These are phyloP conservation scores for Tetrahymena malaccensis DNA, from an alignment of 73 alveolate genomes.

Conservation along the genomic window DNA sequence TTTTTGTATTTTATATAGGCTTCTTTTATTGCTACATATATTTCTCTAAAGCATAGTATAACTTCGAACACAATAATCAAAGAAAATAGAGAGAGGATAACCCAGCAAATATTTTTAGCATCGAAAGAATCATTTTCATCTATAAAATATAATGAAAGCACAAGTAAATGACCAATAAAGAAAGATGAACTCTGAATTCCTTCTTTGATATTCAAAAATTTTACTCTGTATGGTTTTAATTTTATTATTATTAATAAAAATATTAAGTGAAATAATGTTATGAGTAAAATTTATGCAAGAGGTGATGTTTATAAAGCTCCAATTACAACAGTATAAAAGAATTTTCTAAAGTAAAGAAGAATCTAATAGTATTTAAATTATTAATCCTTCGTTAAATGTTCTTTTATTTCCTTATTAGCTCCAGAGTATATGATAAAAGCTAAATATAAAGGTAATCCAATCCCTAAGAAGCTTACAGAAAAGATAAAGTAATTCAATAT, in stretches of 20 bases:
- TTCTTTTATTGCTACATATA: neutral
- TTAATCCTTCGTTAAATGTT: neutral
- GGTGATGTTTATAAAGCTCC: neutral
- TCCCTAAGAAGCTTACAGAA: neutral
- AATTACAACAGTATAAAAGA: neutral
- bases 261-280: no score
- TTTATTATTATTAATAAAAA: no score
- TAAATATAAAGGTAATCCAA: no score
- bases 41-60: neutral
- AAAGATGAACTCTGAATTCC: neutral
- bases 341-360: neutral
- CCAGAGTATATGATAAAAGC: no score
- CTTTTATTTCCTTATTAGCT: neutral
- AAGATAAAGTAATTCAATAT: neutral
- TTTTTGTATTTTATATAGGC: no score
- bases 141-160: neutral
- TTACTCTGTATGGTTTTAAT: neutral
- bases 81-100: neutral
- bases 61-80: neutral
- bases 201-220: neutral
- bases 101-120: neutral
- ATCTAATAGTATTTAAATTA: no score
- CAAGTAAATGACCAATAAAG: neutral
- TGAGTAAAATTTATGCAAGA: neutral
- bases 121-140: neutral